A percentile compares a stretch with the other conserved stretches of the same genome.
Evolutionary conservation across 225 moss, liverwort and hornwort genomes (phyloP).

Genomic region (Sphagnum contortum): DNA sequence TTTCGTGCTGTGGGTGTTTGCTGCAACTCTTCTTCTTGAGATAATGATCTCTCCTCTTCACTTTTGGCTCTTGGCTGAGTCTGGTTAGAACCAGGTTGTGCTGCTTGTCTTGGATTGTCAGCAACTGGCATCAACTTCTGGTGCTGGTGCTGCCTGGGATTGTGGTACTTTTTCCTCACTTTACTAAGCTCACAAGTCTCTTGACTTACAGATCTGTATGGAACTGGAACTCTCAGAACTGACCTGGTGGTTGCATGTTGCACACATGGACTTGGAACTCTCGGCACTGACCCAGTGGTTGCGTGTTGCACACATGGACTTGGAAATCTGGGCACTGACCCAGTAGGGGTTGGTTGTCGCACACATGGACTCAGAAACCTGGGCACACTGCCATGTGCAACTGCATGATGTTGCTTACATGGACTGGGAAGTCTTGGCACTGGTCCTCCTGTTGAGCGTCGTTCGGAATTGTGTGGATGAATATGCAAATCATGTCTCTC

Average conservation of each 20-base stretch:
- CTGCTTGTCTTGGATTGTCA: constrained; percentile 10
- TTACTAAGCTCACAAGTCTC: constrained; percentile 19
- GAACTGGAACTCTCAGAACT: background rate
- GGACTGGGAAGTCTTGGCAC: background rate
- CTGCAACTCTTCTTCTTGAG: constrained; percentile 27
- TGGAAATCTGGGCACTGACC: no score
- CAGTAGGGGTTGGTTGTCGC: background rate
- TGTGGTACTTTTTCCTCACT: constrained; percentile 27
- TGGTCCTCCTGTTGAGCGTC: constrained; percentile 4
- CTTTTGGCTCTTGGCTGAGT: constrained; percentile 13
- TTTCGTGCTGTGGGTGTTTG: constrained; percentile 20
- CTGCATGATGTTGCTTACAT: background rate
- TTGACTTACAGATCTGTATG: constrained; percentile 10
- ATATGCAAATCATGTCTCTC: constrained; percentile 9
- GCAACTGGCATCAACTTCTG: constrained; percentile 12
- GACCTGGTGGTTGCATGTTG: constrained; percentile 6
- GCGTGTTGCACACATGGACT: background rate
- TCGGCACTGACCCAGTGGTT: constrained; percentile 5
- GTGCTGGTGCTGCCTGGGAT: constrained; percentile 18
- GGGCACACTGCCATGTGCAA: background rate
- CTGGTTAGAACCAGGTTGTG: background rate
- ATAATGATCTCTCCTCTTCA: constrained; percentile 28
- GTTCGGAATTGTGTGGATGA: constrained; percentile 6
- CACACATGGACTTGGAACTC: constrained; percentile 16
- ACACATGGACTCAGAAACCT: no score